Evolutionary conservation across 2,329 filamentous ascomycete species (phyloP).

Genomic region (Uncinocarpus reesii): DNA sequence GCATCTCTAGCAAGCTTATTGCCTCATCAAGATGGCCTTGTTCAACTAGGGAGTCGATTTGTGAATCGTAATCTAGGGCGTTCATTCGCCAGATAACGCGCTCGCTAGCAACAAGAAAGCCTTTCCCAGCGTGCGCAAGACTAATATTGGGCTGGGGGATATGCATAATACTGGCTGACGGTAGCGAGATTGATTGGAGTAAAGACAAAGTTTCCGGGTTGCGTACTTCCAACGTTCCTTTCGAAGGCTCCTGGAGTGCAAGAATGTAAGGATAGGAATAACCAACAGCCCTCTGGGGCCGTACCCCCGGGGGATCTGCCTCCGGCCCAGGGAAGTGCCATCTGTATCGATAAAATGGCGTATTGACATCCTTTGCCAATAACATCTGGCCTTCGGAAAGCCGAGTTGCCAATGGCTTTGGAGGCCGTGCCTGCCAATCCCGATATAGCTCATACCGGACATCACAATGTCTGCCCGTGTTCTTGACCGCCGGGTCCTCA

Average conservation of each 20-base stretch:
- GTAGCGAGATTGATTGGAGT: constrained; percentile 72
- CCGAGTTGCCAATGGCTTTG: constrained; percentile 76
- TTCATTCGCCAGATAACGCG: constrained; percentile 93
- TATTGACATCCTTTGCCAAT: constrained; percentile 96
- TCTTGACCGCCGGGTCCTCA: constrained; percentile 55
- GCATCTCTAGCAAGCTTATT: constrained; percentile 74
- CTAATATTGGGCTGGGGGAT: constrained; percentile 89
- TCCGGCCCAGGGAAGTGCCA: constrained; percentile 69
- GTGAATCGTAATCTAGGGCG: constrained; percentile 79
- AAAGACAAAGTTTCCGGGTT: constrained; percentile 88
- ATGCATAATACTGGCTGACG: constrained; percentile 73
- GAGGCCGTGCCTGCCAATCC: constrained; percentile 81
- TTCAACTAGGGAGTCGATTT: constrained; percentile 71
- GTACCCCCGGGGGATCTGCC: constrained; percentile 86
- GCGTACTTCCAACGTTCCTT: constrained; percentile 76
- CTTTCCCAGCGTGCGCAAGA: constrained; percentile 90
- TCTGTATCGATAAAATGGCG: constrained; percentile 78
- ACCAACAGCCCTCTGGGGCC: constrained; percentile 79
- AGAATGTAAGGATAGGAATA: constrained; percentile 96
- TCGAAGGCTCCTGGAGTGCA: constrained; percentile 69
- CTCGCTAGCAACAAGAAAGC: constrained; percentile 87
- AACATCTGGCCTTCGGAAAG: constrained; percentile 75
- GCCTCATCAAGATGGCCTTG: constrained; percentile 75
- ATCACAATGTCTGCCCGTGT: constrained; percentile 69
- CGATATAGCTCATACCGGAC: constrained; percentile 91